Evolutionary conservation across 371 early-diverging fungal species (phyloP), one percentile per base, ranked within the genome.

Genomic region (Saksenaea oblongispora): DNA sequence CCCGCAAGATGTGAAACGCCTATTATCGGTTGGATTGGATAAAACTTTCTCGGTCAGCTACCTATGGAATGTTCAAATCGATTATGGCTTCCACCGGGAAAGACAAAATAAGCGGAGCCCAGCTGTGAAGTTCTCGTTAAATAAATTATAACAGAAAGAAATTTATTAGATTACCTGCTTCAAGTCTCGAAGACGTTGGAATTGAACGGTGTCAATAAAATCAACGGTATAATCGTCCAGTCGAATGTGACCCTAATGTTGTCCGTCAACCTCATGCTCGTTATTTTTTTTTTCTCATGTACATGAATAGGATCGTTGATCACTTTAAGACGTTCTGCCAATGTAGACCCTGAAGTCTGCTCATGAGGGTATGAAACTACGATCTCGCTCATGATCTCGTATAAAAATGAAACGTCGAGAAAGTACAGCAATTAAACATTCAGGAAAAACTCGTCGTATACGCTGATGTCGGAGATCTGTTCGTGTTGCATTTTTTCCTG

Each of bases 81-180:
- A 68, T 92, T 95, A 78, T 98, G 97, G 27, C 90, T 89, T 0
- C 89, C 98, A 47, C 96, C 96, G 0, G 98, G 97, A 71, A 94
- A 98, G 1, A 98, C 96, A 66, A 86, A 93, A 71, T 97, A 96
- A 2, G 91, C 85, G 1, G 74, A 69, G 8, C 82, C 82, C 2
- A 81, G 62, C 82, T 81, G 18, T 22, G 26, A 41, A n/a, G 36
- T 37, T 24, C n/a, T 34, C 34, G 34, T 28, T 28, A 42, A 54
- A 3, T 26, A 15, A 53, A 47, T 5, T 35, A 54, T 4, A 15
- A 54, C 2, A 31, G 1, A 22, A 47, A 41, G 11, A 11, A 22
- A 11, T 17, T 9, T 11, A 11, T 24, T 36, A 5, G 8, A 79
- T 77, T 63, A 95, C 80, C 78, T 98, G 98, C 66, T 95, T 97